Base-by-base conservation (phyloP, 208 protist species). In the Entamoeba moshkovskii region DNA sequence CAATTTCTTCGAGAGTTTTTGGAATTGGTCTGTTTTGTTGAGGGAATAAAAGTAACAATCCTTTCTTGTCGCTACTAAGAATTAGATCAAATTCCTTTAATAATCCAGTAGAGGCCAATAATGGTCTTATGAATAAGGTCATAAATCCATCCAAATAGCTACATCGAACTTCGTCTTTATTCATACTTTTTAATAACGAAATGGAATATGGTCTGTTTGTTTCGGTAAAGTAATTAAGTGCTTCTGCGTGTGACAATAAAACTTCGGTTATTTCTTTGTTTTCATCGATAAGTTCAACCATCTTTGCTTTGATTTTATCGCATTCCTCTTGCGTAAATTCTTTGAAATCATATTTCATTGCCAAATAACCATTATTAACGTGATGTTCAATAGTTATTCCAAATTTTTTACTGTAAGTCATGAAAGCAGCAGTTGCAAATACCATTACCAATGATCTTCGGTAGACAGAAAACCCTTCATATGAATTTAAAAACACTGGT, bases 361-460 rank as follows among this genome's bases (percentile, higher is more conserved):
- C 92, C 5, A 93, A 94, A 46, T 66, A 93, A 38, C 94, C 93
- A 52, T 94, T 94, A 16, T 95, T 92, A 1, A 95, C 94, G 33
- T 96, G 95, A 33, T 93, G 94, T 42, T 73, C 59, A 73, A 73
- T 29, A 66, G 94, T 93, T 13, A 95, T 29, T 29, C 95, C n/a
- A 46, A 16, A 22, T 33, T 46, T 16, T 4, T 18, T 49, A 18
- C 66, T 59, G 45, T 33, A 96, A 42, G 95, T 18, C 38, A 66
- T 22, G 44, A 2, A 33, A 22, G 66, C 45, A 42, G 94, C 95
- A 92, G 94, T 95, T 4, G 33, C 91, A 46, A 96, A 46, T 5
- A 95, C 8, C 46, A 96, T 95, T n/a, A 44, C 46, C 1, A 95
- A 38, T 22, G 93, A 93, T 5, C 91, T n/a, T 91, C 94, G 66